phyloP scores from a whole-genome alignment of 2,329 filamentous ascomycete species.

The Botryosphaeria dothidea region DNA sequence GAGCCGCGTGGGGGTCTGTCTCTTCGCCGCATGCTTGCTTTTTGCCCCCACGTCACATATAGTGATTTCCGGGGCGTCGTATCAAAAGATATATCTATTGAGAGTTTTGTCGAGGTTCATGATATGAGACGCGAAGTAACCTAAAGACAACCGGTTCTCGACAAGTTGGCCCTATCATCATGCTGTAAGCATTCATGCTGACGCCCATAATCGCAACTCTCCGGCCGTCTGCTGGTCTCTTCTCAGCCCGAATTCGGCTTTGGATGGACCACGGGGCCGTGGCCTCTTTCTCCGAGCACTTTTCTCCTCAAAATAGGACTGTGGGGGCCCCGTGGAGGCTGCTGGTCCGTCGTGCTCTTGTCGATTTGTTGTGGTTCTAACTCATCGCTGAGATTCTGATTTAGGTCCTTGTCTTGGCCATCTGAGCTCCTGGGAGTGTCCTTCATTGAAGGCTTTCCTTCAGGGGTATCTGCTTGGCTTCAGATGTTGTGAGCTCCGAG shows the following conservation, averaged over 20 bases:
- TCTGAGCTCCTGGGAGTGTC: too few species aligned
- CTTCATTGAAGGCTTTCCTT: too few species aligned
- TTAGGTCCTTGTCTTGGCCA: too few species aligned
- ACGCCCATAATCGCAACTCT: too few species aligned
- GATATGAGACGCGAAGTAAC: too few species aligned
- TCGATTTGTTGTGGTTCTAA: background rate
- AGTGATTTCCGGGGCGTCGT: background rate
- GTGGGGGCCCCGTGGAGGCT: constrained; percentile 17
- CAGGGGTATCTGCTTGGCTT: too few species aligned
- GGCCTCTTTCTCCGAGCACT: constrained; percentile 30
- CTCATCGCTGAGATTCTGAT: background rate
- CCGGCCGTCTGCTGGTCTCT: too few species aligned
- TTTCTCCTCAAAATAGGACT: constrained; percentile 25
- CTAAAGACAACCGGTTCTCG: too few species aligned
- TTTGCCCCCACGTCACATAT: background rate
- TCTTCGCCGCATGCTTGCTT: background rate
- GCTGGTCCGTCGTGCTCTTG: background rate
- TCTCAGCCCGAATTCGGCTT: background rate
- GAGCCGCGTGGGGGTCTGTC: background rate
- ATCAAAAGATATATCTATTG: background rate
- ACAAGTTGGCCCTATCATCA: too few species aligned
- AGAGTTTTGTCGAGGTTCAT: background rate
- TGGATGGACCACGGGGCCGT: constrained; percentile 29
- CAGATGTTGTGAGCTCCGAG: too few species aligned
- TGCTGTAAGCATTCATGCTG: too few species aligned